These are phyloP conservation scores for Umbelopsis vinacea DNA, from an alignment of 192 early-diverging fungal species.

Conservation along the genomic window DNA sequence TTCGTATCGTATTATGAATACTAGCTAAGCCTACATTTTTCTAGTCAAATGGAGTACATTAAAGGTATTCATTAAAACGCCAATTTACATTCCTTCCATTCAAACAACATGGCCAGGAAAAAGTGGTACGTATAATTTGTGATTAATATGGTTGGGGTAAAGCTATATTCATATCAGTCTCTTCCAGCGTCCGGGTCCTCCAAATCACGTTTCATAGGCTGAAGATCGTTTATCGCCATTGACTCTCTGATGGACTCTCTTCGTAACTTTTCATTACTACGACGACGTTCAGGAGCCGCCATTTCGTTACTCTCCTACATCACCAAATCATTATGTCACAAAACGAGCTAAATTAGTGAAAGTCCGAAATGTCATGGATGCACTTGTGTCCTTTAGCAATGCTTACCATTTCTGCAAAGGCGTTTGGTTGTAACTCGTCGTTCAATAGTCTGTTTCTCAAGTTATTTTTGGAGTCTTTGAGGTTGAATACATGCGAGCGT, in stretches of 20 bases:
- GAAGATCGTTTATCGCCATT: background rate
- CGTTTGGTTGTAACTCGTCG: background rate
- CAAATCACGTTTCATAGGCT: background rate
- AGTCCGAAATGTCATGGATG: background rate
- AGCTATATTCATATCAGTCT: background rate
- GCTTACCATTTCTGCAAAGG: conserved; percentile 12
- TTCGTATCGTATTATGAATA: no score
- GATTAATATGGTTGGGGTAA: background rate
- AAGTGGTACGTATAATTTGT: background rate
- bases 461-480: conserved; percentile 9
- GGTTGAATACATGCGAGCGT: conserved; percentile 3
- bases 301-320: background rate
- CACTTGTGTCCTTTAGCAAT: background rate
- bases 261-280: conserved; percentile 1
- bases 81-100: background rate
- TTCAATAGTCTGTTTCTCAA: conserved; percentile 9
- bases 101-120: background rate
- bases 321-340: conserved; percentile 10
- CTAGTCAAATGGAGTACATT: no score
- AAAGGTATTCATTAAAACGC: no score
- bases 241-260: conserved; percentile 1
- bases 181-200: conserved; percentile 6
- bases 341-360: background rate
- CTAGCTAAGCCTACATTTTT: no score
- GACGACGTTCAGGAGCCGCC: conserved; percentile 1